Base-by-base conservation (phyloP, 768 basidiomycete genomes). In the Phanerochaete sordida region DNA sequence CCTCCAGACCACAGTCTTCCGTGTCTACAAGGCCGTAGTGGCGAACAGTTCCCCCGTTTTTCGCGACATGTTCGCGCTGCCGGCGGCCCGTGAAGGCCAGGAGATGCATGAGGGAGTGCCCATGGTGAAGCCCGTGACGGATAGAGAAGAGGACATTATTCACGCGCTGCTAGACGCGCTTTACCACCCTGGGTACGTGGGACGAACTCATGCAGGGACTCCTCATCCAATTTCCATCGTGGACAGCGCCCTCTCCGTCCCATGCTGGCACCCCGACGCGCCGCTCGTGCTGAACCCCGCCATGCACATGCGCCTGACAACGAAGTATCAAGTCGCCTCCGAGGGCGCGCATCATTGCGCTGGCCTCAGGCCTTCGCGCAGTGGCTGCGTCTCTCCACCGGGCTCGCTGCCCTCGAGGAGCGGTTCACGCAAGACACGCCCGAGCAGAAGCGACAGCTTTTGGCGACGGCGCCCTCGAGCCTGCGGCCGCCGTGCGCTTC, bases 301-400 rank as follows among this genome's bases (percentile, higher is more conserved):
- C n/a, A n/a, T n/a, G 15, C 51, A 53, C 31, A 62, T 71, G 37
- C 45, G 62, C 12, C 61, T 73, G 37, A 67, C 72, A 5, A 64
- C 58, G 55, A 73, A 73, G 57, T 73, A 71, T 55, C 63, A 69
- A 37, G 65, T 70, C 48, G 67, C 12, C 62, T 8, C 56, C 71
- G 15, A 61, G 69, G 26, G 39, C 61, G 3, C 60, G 63, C 11
- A 62, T 73, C 47, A 56, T 70, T 28, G 26, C 63, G 69, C 52
- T 73, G 72, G 71, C 72, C 72, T 12, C 47, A 27, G 9, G 59
- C 65, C 8, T 64, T 70, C 54, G 39, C 43, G 27, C 39, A 56
- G 37, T 56, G 54, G 54, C 51, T 35, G 19, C 51, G 51, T 12
- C 35, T 53, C 23, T 11, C 16, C 3, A n/a, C n/a, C n/a, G n/a